Conservation (phyloP, 768 basidiomycete genomes). For the Lentinula raphanica region DNA sequence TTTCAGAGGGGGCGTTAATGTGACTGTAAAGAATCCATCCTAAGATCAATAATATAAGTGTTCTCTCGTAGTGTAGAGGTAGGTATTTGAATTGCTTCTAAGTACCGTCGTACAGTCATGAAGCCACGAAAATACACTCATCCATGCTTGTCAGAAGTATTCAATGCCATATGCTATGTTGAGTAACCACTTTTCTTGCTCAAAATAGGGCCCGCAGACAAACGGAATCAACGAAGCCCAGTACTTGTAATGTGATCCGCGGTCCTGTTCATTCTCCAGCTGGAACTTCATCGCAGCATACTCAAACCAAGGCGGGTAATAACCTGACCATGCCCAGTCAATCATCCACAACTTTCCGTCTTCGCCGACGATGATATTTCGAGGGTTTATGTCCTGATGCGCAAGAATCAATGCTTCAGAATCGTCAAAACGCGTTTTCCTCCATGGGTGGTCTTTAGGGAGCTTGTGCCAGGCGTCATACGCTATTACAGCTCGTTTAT, state of each 20-base stretch:
- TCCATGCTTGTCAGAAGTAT: too few relatives aligned
- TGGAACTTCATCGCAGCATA: conserved; percentile 8
- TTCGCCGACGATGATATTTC: conserved; percentile 16
- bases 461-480: neutral
- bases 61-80: too few relatives aligned
- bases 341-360: conserved; percentile 17
- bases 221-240: neutral
- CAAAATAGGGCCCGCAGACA: neutral
- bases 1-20: conserved; percentile 41
- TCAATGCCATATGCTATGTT: neutral
- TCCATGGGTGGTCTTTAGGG: conserved; percentile 6
- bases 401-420: conserved; percentile 19
- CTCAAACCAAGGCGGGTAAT: conserved; percentile 12
- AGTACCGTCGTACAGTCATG: too few relatives aligned
- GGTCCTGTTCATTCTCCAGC: conserved; percentile 11
- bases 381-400: conserved; percentile 16
- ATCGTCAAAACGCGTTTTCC: conserved; percentile 11
- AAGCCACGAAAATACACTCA: too few relatives aligned
- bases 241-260: neutral
- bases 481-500: conserved; percentile 6
- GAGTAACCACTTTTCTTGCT: neutral
- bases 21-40: conserved; percentile 30
- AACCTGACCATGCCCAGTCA: conserved; percentile 19
- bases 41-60: neutral
- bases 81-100: too few relatives aligned